Evolutionary conservation across 768 basidiomycete genomes (phyloP), one percentile per base, ranked within the genome.

Genomic region (Phylloporus scabripes): DNA sequence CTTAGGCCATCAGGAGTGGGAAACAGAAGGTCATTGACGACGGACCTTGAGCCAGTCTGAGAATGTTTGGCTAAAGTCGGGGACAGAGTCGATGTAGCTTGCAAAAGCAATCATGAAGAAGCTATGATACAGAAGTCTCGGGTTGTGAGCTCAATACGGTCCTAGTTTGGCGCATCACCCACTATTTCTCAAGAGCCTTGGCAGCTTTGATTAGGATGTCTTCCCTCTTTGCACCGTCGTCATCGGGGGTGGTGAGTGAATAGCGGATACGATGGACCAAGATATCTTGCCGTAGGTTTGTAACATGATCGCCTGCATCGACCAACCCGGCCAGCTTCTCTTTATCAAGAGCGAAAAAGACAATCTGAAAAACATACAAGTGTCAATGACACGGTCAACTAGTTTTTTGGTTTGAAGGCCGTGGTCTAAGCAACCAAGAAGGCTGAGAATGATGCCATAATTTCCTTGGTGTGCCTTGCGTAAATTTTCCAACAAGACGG

Each of bases 31-130:
- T 17, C 8, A 45, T 12, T 9, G 11, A 39, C 40, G 5, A 60
- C 72, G 26, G 28, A 86, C 87, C 77, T 84, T 84, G 29, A 96
- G 69, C 93, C 93, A 97, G n/a, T 78, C 73, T 1, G 85, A 84
- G 65, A 98, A 97, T 10, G 77, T 82, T 53, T 82, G 79, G 36
- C 71, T 65, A 61, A 86, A 80, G 55, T 79, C 72, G 11, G 83
- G 77, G 23, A 76, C 74, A 45, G 85, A 79, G 49, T 83, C 80
- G 5, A 95, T 83, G 58, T 87, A 99, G 52, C 83, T 89, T 2
- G 93, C 87, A 60, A 97, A 99, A 0, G 87, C 88, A 51, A 98
- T 87, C 57, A 93, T 81, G 70, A 97, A 97, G 72, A 95, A 96
- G 66, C 89, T 92, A 49, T 17, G 9, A 37, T 2, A 18, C 21